Conservation (phyloP, 306 rosid genomes). For the Urtica urens region DNA sequence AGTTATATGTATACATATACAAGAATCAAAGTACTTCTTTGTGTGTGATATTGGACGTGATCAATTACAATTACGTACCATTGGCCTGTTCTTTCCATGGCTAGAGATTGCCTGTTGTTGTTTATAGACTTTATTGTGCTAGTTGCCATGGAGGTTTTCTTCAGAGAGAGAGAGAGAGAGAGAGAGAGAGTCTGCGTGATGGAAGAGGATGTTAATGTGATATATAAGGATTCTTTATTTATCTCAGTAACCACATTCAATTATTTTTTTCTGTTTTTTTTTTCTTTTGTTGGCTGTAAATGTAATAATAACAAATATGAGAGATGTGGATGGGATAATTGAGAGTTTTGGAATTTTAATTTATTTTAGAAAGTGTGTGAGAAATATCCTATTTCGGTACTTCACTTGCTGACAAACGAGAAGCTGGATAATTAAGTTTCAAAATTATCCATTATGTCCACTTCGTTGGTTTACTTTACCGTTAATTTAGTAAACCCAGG, state of each 20-base stretch:
- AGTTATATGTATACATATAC: background rate
- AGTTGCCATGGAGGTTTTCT: slow-evolving; percentile 28
- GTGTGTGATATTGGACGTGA: background rate
- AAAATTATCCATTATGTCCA: too few relatives aligned
- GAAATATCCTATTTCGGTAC: background rate
- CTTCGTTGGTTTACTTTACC: too few relatives aligned
- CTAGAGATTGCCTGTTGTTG: slow-evolving; percentile 40
- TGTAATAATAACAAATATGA: too few relatives aligned
- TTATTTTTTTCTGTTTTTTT: background rate
- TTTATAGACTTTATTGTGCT: slow-evolving; percentile 14
- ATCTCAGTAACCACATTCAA: background rate
- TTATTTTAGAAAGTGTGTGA: background rate
- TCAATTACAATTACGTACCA: slow-evolving; percentile 32
- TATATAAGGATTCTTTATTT: slow-evolving; percentile 5
- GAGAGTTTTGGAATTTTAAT: background rate
- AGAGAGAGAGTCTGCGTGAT: background rate
- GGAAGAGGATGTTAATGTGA: background rate
- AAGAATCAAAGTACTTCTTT: background rate
- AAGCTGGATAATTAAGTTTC: too few relatives aligned
- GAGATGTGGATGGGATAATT: too few relatives aligned
- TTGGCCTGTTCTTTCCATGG: slow-evolving; percentile 92
- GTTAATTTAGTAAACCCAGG: too few relatives aligned
- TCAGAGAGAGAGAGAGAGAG: background rate
- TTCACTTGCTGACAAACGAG: background rate
- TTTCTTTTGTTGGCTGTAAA: background rate